A percentile compares a stretch with the other conserved stretches of the same genome.
phyloP scores from a whole-genome alignment of 306 rosid genomes.

The Chamaecrista fasciculata region DNA sequence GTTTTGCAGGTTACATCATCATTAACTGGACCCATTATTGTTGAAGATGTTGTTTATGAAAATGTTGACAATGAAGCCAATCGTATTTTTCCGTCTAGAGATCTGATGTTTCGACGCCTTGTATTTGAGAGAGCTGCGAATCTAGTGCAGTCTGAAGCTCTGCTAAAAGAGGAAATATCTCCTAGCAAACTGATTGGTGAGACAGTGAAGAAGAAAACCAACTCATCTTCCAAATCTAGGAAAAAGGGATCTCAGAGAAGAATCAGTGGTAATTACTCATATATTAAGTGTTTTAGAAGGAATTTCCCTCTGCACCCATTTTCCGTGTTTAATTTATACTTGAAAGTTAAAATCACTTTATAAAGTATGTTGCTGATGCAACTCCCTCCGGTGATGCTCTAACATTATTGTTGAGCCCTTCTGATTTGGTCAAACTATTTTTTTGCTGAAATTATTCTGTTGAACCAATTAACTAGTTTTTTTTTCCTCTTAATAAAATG shows the following conservation, averaged over 20 bases:
- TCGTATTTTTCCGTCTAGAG: constrained; percentile 58
- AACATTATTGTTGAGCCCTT: neutral
- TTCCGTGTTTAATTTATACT: neutral
- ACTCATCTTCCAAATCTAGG: constrained; percentile 61
- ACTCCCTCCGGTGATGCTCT: neutral
- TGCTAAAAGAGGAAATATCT: constrained; percentile 49
- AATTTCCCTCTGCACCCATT: neutral
- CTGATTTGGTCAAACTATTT: constrained; percentile 2
- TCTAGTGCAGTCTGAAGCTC: constrained; percentile 95
- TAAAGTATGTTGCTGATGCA: constrained; percentile 3
- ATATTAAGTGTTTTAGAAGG: neutral
- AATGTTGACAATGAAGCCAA: constrained; percentile 52
- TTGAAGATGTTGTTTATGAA: constrained; percentile 91
- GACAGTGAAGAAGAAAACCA: constrained; percentile 50
- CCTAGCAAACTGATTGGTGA: constrained; percentile 40
- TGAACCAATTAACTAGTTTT: neutral
- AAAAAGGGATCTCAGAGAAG: constrained; percentile 51
- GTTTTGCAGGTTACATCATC: constrained; percentile 73
- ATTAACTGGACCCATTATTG: constrained; percentile 73
- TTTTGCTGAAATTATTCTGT: no score
- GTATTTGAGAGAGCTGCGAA: constrained; percentile 81
- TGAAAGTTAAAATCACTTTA: constrained; percentile 22
- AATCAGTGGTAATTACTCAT: constrained; percentile 47
- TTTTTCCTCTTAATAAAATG: neutral
- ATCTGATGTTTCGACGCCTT: constrained; percentile 81